Conservation (phyloP, 768 basidiomycete species). For the Multifurca ochricompacta region DNA sequence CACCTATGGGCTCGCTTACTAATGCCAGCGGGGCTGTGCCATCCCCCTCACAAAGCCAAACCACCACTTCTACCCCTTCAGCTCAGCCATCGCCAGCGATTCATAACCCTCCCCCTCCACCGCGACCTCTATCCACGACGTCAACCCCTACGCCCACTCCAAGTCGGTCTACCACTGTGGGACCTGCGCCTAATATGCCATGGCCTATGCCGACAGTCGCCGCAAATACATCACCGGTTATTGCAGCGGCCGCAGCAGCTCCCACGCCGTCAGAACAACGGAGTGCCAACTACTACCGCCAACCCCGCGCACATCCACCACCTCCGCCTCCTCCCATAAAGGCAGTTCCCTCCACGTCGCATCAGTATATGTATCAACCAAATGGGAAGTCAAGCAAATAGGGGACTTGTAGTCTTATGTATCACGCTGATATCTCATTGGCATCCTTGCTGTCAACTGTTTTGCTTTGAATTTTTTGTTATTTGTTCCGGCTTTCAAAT, state of each 20-base stretch:
- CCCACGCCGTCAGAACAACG: slow-evolving; percentile 7
- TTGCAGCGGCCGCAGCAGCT: slow-evolving; percentile 4
- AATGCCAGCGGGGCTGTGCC: slow-evolving; percentile 4
- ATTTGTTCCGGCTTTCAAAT: background rate
- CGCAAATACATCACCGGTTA: slow-evolving; percentile 19
- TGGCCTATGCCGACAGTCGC: slow-evolving; percentile 23
- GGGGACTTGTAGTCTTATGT: background rate
- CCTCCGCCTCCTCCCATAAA: slow-evolving; percentile 1
- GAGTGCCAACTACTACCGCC: slow-evolving; percentile 14
- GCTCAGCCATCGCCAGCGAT: slow-evolving; percentile 20
- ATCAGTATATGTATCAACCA: slow-evolving; percentile 20
- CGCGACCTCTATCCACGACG: slow-evolving; percentile 10
- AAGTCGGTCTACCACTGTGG: slow-evolving; percentile 12
- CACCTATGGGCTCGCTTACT: slow-evolving; percentile 12
- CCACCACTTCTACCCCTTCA: slow-evolving; percentile 16
- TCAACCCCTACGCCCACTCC: slow-evolving; percentile 14
- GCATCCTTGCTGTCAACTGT: background rate
- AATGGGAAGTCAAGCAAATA: slow-evolving; percentile 19
- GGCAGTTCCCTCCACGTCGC: slow-evolving; percentile 8
- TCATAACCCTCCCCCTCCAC: slow-evolving; percentile 9
- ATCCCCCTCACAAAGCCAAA: slow-evolving; percentile 18
- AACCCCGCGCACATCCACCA: slow-evolving; percentile 5
- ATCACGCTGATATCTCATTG: background rate
- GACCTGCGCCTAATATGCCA: slow-evolving; percentile 14
- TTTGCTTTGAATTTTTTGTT: slow-evolving; percentile 3